phyloP scores from a whole-genome alignment of 495 filamentous ascomycete species.

The Lepidopterella palustris region DNA sequence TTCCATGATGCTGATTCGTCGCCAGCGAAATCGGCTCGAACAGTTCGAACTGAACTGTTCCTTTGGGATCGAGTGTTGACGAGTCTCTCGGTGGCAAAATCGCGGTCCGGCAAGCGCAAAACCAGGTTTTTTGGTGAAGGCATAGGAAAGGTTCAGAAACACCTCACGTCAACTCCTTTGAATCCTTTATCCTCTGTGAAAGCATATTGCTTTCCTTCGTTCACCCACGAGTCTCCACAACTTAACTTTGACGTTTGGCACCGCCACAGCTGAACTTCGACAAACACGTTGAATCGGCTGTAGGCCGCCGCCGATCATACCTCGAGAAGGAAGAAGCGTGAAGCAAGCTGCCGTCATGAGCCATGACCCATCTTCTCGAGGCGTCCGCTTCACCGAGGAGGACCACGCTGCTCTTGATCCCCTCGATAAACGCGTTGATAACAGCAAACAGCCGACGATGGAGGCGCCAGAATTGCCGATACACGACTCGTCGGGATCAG shows the following conservation, averaged over 20 bases:
- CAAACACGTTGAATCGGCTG: neutral
- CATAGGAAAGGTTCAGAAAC: no score
- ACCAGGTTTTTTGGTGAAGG: no score
- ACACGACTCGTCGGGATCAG: slow-evolving; percentile 17
- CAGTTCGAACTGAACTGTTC: no score
- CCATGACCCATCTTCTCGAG: neutral
- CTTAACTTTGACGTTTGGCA: neutral
- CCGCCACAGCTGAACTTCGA: neutral
- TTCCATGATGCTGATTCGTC: no score
- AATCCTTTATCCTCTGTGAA: neutral
- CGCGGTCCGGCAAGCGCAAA: no score
- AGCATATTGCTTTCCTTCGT: neutral
- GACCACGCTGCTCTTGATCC: neutral
- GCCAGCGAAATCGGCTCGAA: no score
- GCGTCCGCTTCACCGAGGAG: neutral
- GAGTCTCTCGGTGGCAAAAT: no score
- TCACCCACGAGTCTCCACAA: neutral
- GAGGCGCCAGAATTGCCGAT: slow-evolving; percentile 7
- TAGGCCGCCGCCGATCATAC: neutral
- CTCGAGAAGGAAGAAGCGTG: neutral
- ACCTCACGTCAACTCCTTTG: neutral
- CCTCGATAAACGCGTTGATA: neutral
- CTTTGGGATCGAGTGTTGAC: no score
- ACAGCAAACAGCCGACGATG: neutral
- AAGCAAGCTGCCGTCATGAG: neutral